A percentile compares a stretch with the other conserved stretches of the same genome.
These are phyloP conservation scores for Cryphonectria naterciae DNA, from an alignment of 2,329 filamentous ascomycete genomes.

Conservation along the genomic window DNA sequence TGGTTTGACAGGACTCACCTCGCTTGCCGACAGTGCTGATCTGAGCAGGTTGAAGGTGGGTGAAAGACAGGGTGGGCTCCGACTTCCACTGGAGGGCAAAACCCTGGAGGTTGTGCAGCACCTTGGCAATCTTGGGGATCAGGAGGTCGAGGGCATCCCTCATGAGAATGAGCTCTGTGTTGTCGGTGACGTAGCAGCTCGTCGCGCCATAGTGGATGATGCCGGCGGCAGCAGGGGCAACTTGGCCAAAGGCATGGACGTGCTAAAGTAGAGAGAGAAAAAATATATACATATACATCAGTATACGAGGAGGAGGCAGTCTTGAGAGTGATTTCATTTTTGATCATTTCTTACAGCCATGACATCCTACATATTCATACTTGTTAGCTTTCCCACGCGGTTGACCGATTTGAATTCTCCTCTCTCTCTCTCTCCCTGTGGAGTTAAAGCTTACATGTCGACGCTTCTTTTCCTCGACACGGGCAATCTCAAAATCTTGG, in stretches of 20 bases:
- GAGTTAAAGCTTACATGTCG: slow-evolving; percentile 38
- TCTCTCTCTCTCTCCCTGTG: background rate
- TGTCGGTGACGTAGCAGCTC: slow-evolving; percentile 69
- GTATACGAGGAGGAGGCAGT: background rate
- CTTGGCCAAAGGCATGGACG: slow-evolving; percentile 74
- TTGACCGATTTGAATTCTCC: background rate
- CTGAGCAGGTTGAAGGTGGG: slow-evolving; percentile 69
- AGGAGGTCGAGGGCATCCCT: slow-evolving; percentile 76
- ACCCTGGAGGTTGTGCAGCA: slow-evolving; percentile 72
- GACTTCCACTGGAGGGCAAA: slow-evolving; percentile 75
- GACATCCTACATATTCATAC: slow-evolving; percentile 44
- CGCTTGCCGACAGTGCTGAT: slow-evolving; percentile 68
- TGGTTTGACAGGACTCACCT: slow-evolving; percentile 41
- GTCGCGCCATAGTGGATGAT: slow-evolving; percentile 60
- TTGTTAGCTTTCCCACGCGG: background rate
- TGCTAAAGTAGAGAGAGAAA: slow-evolving; percentile 43
- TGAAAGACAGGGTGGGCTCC: slow-evolving; percentile 75
- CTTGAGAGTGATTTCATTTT: background rate
- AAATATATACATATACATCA: background rate
- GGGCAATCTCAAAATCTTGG: slow-evolving; percentile 74
- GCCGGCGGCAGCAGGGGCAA: slow-evolving; percentile 76
- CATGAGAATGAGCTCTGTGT: slow-evolving; percentile 78
- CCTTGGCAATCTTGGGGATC: slow-evolving; percentile 75
- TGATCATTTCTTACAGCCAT: slow-evolving; percentile 54
- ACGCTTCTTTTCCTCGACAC: slow-evolving; percentile 75